Percentiles rank a stretch among this genome's conserved stretches.
phyloP scores from a whole-genome alignment of 2,329 filamentous ascomycete species.

The Colletotrichum acutatum region DNA sequence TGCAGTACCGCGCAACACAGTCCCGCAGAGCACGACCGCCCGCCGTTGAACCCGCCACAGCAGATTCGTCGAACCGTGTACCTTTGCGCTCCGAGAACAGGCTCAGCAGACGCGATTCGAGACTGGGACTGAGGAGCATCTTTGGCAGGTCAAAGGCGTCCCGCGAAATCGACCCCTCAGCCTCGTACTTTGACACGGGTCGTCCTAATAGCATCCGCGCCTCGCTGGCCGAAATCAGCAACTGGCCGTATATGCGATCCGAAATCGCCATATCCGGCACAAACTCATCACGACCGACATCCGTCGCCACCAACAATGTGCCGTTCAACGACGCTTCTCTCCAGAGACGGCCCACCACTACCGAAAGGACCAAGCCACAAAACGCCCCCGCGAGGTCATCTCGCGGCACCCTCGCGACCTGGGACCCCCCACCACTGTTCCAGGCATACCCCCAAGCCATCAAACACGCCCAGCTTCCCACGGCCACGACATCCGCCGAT shows the following conservation, averaged over 20 bases:
- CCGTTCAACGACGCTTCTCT: constrained; percentile 26
- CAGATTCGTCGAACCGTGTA: constrained; percentile 49
- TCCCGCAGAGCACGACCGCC: constrained; percentile 52
- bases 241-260: constrained; percentile 50
- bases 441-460: constrained; percentile 88
- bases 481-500: constrained; percentile 76
- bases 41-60: constrained; percentile 43
- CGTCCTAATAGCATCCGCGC: constrained; percentile 54
- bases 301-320: constrained; percentile 19
- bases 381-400: constrained; percentile 21
- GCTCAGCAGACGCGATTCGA: constrained; percentile 60
- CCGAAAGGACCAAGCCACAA: constrained; percentile 24
- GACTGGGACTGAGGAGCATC: constrained; percentile 61
- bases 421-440: constrained; percentile 82
- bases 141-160: constrained; percentile 58
- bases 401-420: constrained; percentile 54
- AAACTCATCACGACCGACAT: constrained; percentile 11
- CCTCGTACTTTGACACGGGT: constrained; percentile 43
- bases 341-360: constrained; percentile 20
- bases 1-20: constrained; percentile 45
- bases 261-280: constrained; percentile 23
- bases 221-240: constrained; percentile 57
- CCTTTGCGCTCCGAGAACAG: constrained; percentile 55
- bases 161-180: constrained; percentile 47
- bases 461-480: constrained; percentile 77